Conservation (phyloP, 2,329 filamentous ascomycete species). For the Ophiocordyceps camponoti-floridani region DNA sequence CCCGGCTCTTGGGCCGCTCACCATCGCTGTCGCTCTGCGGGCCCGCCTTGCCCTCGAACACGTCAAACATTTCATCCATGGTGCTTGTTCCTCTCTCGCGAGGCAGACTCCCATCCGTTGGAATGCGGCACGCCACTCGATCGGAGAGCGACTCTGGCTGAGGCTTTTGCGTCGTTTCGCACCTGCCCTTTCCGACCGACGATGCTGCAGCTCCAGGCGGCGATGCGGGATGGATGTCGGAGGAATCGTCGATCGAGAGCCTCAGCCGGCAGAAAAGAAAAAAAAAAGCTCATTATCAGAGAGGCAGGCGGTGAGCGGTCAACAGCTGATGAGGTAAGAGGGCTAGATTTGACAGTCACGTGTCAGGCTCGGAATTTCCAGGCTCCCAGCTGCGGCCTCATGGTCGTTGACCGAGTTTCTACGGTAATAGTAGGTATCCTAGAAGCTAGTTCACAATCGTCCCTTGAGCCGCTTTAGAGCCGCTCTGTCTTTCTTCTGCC, state of each 20-base stretch:
- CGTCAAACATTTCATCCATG: conserved; percentile 70
- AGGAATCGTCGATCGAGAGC: neutral
- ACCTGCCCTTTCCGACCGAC: neutral
- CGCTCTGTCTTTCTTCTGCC: too few relatives aligned
- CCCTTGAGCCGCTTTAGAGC: too few relatives aligned
- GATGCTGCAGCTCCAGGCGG: neutral
- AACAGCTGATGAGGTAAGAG: neutral
- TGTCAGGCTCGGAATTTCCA: too few relatives aligned
- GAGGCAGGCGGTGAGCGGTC: conserved; percentile 9
- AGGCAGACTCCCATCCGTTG: neutral
- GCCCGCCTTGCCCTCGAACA: conserved; percentile 49
- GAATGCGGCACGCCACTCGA: neutral
- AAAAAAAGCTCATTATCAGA: conserved; percentile 4
- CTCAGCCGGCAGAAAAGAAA: neutral
- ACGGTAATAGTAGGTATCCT: too few relatives aligned
- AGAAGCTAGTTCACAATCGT: too few relatives aligned
- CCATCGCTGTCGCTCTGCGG: conserved; percentile 22
- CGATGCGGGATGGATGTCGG: conserved; percentile 1
- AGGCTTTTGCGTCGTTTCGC: neutral
- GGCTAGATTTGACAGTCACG: neutral
- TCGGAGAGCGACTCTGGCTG: neutral
- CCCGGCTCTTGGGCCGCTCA: conserved; percentile 28
- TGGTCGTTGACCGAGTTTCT: too few relatives aligned
- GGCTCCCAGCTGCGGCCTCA: too few relatives aligned
- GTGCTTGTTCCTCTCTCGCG: conserved; percentile 1